Conservation (phyloP, 257 asterid species). For the Nicotiana paniculata region DNA sequence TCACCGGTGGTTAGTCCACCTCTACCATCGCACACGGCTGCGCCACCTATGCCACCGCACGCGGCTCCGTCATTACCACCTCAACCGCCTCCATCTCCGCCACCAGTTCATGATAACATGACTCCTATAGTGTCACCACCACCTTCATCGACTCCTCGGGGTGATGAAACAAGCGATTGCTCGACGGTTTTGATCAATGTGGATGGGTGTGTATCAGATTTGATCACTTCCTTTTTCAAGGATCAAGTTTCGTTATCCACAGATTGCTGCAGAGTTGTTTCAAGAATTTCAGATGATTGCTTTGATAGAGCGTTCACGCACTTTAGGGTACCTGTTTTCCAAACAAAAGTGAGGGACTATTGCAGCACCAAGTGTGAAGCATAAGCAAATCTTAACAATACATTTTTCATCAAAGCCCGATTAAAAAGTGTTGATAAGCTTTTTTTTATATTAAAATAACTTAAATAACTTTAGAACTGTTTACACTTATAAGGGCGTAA, state of each 20-base stretch:
- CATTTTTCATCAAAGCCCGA: neutral
- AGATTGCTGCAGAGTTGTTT: conserved; percentile 6
- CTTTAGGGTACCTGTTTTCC: neutral
- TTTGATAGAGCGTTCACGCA: conserved; percentile 10
- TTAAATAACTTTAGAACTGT: too few relatives aligned
- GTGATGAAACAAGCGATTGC: neutral
- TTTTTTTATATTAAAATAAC: too few relatives aligned
- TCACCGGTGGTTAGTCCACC: neutral
- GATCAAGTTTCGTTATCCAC: neutral
- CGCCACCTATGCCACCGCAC: neutral
- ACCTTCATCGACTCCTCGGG: neutral
- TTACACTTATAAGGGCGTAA: too few relatives aligned
- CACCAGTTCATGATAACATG: neutral
- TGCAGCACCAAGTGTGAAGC: neutral
- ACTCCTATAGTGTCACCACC: neutral
- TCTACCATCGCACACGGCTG: neutral
- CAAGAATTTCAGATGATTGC: conserved; percentile 16
- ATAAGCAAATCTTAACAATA: neutral
- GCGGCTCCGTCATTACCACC: neutral
- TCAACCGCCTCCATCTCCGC: neutral
- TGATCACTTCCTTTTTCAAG: neutral
- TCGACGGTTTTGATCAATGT: conserved; percentile 17
- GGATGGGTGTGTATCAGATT: conserved; percentile 6
- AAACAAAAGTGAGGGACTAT: neutral
- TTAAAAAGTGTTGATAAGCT: too few relatives aligned